Evolutionary conservation across 1,284 basidiomycete genomes (phyloP), one percentile per base, ranked within the genome.

Genomic region (Butyriboletus appendiculatus): DNA sequence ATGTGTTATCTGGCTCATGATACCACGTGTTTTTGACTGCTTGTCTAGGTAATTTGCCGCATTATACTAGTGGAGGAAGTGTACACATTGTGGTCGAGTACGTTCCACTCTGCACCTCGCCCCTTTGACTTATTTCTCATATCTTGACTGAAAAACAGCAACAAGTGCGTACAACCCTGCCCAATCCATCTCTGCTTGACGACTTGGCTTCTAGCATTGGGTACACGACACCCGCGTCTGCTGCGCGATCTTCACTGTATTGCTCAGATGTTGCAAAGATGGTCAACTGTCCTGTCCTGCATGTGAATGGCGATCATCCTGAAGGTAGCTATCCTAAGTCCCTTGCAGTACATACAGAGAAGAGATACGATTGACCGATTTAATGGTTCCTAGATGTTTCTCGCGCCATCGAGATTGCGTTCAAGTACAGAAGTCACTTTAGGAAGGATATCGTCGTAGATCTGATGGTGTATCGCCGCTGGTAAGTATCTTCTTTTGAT

Each of bases 61-160:
- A 96, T 71, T 96, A 87, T 65, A 94, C 91, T 0, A 90, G 87
- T 54, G 94, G 94, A 1, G 94, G 94, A 30, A 92, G 87, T 35
- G 82, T 96, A 3, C 92, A 95, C 71, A 74, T 96, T 45, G 90
- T 96, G n/a, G 91, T 96, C 43, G 94, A 96, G 90, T 94, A 69
- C 68, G 88, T 79, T 11, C 20, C 41, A 35, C 44, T 15, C 10
- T 48, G 3, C 18, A 24, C 43, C 33, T 35, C 35, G 5, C 1
- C 10, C 24, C 85, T 85, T 88, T 30, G 91, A 71, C 65, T 86
- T 86, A 91, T 72, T 90, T 94, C 79, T 97, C 16, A 47, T 18
- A 12, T 28, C 1, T 22, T 38, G 7, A 32, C 18, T 52, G n/a
- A 51, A 42, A 37, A 55, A 48, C 62, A 85, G 83, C 59, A 82